These are phyloP conservation scores for Mucor irregularis DNA, from an alignment of 371 early-diverging fungal species.

Conservation along the genomic window DNA sequence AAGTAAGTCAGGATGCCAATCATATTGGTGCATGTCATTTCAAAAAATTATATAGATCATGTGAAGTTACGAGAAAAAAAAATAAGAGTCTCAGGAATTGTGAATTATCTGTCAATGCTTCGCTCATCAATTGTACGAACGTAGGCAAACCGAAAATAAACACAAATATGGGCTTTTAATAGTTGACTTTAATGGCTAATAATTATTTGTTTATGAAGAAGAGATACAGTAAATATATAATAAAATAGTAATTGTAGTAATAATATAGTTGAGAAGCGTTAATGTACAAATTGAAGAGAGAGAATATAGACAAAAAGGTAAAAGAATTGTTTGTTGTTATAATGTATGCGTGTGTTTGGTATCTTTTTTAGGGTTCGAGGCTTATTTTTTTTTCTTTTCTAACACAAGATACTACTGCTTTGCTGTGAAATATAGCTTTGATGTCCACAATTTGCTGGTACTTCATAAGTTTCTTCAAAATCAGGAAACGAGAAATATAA, in stretches of 20 bases:
- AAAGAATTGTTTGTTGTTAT: too few species aligned
- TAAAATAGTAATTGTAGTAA: not conserved
- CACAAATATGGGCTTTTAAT: too few species aligned
- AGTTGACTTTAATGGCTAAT: too few species aligned
- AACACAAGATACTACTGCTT: not conserved
- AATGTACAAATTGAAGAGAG: conserved; percentile 5
- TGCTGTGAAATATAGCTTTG: not conserved
- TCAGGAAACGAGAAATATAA: conserved; percentile 32
- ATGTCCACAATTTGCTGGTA: conserved; percentile 13
- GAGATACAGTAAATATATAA: conserved; percentile 1
- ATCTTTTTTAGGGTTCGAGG: too few species aligned
- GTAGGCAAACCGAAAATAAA: too few species aligned
- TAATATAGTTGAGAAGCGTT: not conserved
- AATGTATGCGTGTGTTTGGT: too few species aligned
- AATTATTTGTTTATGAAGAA: too few species aligned
- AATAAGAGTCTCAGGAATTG: not conserved
- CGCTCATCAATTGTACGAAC: too few species aligned
- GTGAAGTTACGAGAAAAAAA: not conserved
- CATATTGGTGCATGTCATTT: conserved; percentile 2
- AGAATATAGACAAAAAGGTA: not conserved
- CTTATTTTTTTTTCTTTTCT: not conserved
- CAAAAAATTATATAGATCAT: not conserved
- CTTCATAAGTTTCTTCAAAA: conserved; percentile 18
- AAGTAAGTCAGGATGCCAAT: conserved; percentile 1
- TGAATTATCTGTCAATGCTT: too few species aligned